Percentiles rank a stretch among this genome's conserved stretches.
These are phyloP conservation scores for Colletotrichum acutatum DNA, from an alignment of 2,329 filamentous ascomycete genomes.

Conservation along the genomic window DNA sequence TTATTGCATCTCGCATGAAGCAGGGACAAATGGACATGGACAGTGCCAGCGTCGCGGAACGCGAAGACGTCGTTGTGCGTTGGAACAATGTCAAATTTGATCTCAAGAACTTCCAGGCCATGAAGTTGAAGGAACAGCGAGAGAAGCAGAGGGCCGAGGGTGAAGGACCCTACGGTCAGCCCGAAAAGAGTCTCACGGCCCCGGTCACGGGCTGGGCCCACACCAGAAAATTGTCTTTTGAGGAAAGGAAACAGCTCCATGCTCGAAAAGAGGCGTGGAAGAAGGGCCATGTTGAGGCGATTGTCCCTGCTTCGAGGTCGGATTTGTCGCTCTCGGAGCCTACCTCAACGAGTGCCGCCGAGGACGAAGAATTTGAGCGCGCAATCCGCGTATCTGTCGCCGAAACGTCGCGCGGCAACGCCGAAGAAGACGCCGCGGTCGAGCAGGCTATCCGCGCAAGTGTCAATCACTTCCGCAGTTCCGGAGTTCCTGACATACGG, in stretches of 20 bases:
- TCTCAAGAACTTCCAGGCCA: constrained; percentile 68
- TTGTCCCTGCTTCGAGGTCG: constrained; percentile 28
- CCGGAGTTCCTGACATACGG: constrained; percentile 30
- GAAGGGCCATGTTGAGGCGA: constrained; percentile 43
- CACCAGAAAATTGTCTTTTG: constrained; percentile 58
- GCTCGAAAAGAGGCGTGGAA: constrained; percentile 59
- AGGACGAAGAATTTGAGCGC: constrained; percentile 74
- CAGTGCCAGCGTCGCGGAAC: constrained; percentile 66
- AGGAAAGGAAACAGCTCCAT: constrained; percentile 63
- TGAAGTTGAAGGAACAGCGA: constrained; percentile 58
- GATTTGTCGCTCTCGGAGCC: constrained; percentile 38
- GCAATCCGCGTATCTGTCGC: constrained; percentile 77
- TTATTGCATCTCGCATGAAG: constrained; percentile 79
- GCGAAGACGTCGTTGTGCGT: constrained; percentile 69
- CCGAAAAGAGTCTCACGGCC: constrained; percentile 31
- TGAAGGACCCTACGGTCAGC: constrained; percentile 35
- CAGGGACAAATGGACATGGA: constrained; percentile 78
- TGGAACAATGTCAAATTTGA: constrained; percentile 73
- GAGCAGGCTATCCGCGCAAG: constrained; percentile 81
- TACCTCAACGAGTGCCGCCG: constrained; percentile 35
- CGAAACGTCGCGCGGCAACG: constrained; percentile 76
- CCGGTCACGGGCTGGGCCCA: constrained; percentile 60
- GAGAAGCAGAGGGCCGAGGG: constrained; percentile 42
- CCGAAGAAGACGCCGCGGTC: constrained; percentile 75
- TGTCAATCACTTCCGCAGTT: constrained; percentile 63